These are phyloP conservation scores for Xylaria cubensis DNA, from an alignment of 495 filamentous ascomycete species.

Conservation along the genomic window DNA sequence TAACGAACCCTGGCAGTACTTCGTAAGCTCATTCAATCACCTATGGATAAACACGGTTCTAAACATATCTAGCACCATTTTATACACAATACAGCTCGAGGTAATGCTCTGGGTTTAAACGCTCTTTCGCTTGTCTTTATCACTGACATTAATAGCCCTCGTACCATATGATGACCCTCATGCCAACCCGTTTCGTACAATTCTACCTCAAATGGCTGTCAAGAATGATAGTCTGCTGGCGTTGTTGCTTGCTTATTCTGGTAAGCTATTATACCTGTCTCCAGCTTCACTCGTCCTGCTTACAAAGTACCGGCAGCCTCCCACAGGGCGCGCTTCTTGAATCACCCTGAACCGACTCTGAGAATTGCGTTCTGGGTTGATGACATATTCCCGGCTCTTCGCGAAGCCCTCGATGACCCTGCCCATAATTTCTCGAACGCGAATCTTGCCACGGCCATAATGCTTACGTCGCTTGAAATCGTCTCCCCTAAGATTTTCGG, in stretches of 20 bases:
- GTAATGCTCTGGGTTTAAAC: slow-evolving; percentile 23
- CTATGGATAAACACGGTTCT: not conserved
- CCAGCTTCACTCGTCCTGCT: not conserved
- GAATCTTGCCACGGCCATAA: slow-evolving; percentile 83
- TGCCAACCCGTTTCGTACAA: slow-evolving; percentile 74
- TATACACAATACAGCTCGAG: slow-evolving; percentile 75
- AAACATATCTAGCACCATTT: slow-evolving; percentile 66
- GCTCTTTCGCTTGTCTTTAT: not conserved
- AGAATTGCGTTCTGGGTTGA: slow-evolving; percentile 81
- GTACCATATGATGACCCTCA: slow-evolving; percentile 75
- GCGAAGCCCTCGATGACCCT: slow-evolving; percentile 69
- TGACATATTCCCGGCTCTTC: slow-evolving; percentile 77
- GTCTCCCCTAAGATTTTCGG: slow-evolving; percentile 82
- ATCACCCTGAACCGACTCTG: slow-evolving; percentile 75
- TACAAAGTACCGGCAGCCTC: slow-evolving; percentile 56
- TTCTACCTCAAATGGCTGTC: slow-evolving; percentile 70
- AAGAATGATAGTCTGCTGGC: slow-evolving; percentile 80
- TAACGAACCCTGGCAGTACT: slow-evolving; percentile 44
- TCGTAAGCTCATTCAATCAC: slow-evolving; percentile 38
- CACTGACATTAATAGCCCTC: slow-evolving; percentile 52
- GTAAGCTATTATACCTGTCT: slow-evolving; percentile 30
- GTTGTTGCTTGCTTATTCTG: slow-evolving; percentile 78
- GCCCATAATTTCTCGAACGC: slow-evolving; percentile 67
- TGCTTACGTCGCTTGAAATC: slow-evolving; percentile 86
- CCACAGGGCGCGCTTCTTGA: slow-evolving; percentile 78